A percentile compares a stretch with the other conserved stretches of the same genome.
Conservation (phyloP, 2,329 filamentous ascomycete species). For the Akanthomyces muscarius region DNA sequence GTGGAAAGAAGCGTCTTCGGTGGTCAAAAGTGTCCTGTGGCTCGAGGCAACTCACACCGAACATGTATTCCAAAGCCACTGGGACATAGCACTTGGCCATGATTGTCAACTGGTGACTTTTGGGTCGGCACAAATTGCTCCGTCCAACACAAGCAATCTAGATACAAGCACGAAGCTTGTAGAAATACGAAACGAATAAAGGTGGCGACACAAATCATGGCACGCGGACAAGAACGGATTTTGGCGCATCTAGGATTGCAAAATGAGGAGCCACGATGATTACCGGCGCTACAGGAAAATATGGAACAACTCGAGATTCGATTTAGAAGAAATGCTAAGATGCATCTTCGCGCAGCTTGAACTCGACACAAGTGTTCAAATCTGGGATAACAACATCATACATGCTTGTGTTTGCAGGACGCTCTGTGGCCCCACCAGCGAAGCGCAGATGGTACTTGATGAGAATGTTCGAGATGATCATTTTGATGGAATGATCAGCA, state of each 20-base stretch:
- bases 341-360: conserved; percentile 6
- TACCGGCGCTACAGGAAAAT: not conserved
- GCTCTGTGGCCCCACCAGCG: not conserved
- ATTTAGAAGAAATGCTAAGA: not conserved
- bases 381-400: conserved; percentile 11
- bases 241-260: not conserved
- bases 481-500: conserved; percentile 5
- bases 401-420: not conserved
- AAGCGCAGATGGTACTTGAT: conserved; percentile 1
- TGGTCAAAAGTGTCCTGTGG: conserved; percentile 5
- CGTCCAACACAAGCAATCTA: not conserved
- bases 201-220: not conserved
- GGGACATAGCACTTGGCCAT: conserved; percentile 10
- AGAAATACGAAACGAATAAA: not conserved
- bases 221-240: not conserved
- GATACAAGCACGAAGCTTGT: not conserved
- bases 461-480: conserved; percentile 8
- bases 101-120: conserved; percentile 4
- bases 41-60: not conserved
- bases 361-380: conserved; percentile 1
- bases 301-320: not conserved
- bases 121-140: conserved; percentile 2
- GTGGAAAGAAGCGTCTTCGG: not conserved
- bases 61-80: conserved; percentile 12
- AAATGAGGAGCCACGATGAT: too few relatives aligned